phyloP scores from a whole-genome alignment of 257 asterid genomes.

The Scutellaria minor region DNA sequence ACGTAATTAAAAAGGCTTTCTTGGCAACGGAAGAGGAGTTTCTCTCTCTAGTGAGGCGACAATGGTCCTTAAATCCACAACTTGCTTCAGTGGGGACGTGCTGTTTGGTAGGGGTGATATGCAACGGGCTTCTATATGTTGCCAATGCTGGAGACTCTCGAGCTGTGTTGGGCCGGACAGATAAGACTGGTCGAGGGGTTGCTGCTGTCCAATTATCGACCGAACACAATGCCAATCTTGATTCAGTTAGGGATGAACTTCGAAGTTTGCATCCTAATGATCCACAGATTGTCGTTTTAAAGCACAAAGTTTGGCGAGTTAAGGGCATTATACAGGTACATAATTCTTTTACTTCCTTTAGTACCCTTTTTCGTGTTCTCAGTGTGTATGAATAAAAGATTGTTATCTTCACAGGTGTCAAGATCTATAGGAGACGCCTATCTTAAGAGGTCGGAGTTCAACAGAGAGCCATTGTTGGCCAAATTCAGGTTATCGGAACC shows the following conservation, averaged over 20 bases:
- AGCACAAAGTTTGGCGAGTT: conserved; percentile 95
- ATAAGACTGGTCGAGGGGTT: conserved; percentile 57
- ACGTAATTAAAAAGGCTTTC: conserved; percentile 77
- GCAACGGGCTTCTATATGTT: conserved; percentile 70
- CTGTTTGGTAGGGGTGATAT: conserved; percentile 86
- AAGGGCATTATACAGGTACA: conserved; percentile 95
- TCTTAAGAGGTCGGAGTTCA: conserved; percentile 85
- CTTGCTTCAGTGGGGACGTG: conserved; percentile 93
- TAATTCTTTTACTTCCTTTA: not conserved
- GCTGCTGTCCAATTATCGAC: conserved; percentile 71
- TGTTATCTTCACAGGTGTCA: conserved; percentile 60
- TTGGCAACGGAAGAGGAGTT: conserved; percentile 89
- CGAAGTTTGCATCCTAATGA: conserved; percentile 77
- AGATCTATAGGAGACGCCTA: conserved; percentile 96
- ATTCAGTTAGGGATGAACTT: conserved; percentile 81
- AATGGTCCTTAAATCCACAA: conserved; percentile 78
- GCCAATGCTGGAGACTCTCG: conserved; percentile 98
- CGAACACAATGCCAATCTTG: conserved; percentile 83
- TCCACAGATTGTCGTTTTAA: conserved; percentile 78
- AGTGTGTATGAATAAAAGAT: not conserved
- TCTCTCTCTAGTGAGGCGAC: conserved; percentile 67
- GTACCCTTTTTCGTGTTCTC: not conserved
- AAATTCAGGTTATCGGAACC: conserved; percentile 71
- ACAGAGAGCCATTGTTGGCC: conserved; percentile 70
- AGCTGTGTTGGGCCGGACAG: conserved; percentile 76